These are phyloP conservation scores for Lactarius vividus DNA, from an alignment of 768 basidiomycete genomes.

Conservation along the genomic window DNA sequence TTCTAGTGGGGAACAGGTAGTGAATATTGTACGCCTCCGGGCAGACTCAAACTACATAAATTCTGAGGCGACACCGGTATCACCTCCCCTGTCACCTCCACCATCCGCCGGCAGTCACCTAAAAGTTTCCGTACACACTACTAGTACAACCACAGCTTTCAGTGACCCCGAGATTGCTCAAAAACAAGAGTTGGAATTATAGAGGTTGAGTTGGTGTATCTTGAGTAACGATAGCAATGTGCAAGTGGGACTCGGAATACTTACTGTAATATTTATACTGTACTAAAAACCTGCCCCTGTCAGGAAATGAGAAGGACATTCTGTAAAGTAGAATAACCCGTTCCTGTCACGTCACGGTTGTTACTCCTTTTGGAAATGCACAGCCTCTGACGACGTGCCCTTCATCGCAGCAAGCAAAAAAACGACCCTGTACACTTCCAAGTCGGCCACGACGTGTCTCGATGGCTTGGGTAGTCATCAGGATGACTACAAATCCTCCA, in stretches of 20 bases:
- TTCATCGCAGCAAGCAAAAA: too few relatives aligned
- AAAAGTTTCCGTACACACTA: conserved; percentile 9
- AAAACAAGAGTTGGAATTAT: neutral
- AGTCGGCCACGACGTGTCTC: neutral
- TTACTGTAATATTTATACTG: too few relatives aligned
- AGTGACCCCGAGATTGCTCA: neutral
- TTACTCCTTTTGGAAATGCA: too few relatives aligned
- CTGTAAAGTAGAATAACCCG: too few relatives aligned
- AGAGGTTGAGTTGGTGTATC: neutral
- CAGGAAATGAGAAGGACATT: too few relatives aligned
- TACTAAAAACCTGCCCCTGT: too few relatives aligned
- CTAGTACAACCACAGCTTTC: neutral
- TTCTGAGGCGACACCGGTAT: neutral
- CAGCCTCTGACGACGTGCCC: too few relatives aligned
- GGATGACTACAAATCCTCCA: conserved; percentile 63
- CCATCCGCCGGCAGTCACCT: neutral
- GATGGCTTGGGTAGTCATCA: neutral
- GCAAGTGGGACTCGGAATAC: too few relatives aligned
- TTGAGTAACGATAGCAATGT: neutral
- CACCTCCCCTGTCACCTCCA: neutral
- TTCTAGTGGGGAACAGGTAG: neutral
- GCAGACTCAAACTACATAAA: neutral
- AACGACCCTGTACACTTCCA: neutral
- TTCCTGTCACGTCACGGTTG: too few relatives aligned
- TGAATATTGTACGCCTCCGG: neutral